phyloP scores from a whole-genome alignment of 805 yeast genomes.

The Ogataea minuta region DNA sequence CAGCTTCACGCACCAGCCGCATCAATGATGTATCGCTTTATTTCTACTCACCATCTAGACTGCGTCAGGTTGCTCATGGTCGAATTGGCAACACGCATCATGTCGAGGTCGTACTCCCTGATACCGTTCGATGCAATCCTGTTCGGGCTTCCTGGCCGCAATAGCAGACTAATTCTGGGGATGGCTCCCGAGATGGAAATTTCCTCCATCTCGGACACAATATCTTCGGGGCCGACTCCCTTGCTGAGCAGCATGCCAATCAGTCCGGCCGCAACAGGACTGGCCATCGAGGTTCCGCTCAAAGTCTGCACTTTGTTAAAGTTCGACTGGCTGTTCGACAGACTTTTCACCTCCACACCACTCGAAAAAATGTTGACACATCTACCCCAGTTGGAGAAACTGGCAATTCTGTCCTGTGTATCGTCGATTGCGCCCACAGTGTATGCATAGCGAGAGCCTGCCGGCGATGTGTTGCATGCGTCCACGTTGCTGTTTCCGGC shows the following conservation, averaged over 20 bases:
- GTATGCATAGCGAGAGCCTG: constrained; percentile 67
- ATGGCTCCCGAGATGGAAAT: constrained; percentile 49
- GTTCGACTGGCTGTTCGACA: constrained; percentile 36
- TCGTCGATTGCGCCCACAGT: constrained; percentile 92
- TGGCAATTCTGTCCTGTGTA: constrained; percentile 62
- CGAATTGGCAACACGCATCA: constrained; percentile 5
- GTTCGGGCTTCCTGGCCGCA: constrained; percentile 61
- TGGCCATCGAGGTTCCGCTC: constrained; percentile 82
- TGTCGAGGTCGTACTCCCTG: constrained; percentile 16
- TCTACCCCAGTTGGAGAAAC: constrained; percentile 89
- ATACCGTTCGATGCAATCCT: constrained; percentile 40
- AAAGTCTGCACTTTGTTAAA: constrained; percentile 33
- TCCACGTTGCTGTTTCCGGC: constrained; percentile 82
- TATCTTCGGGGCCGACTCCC: constrained; percentile 44
- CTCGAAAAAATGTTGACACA: constrained; percentile 87
- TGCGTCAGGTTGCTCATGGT: not conserved
- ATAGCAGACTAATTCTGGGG: constrained; percentile 41
- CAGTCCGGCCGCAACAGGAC: constrained; percentile 72
- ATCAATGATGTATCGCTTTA: constrained; percentile 9
- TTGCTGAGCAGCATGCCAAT: constrained; percentile 52
- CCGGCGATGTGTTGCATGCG: constrained; percentile 87
- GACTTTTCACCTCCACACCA: constrained; percentile 67
- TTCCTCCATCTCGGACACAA: constrained; percentile 43
- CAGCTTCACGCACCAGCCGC: constrained; percentile 32
- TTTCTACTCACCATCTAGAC: constrained; percentile 4